phyloP scores from a whole-genome alignment of 2,329 filamentous ascomycete genomes.

The Calonectria pteridis region DNA sequence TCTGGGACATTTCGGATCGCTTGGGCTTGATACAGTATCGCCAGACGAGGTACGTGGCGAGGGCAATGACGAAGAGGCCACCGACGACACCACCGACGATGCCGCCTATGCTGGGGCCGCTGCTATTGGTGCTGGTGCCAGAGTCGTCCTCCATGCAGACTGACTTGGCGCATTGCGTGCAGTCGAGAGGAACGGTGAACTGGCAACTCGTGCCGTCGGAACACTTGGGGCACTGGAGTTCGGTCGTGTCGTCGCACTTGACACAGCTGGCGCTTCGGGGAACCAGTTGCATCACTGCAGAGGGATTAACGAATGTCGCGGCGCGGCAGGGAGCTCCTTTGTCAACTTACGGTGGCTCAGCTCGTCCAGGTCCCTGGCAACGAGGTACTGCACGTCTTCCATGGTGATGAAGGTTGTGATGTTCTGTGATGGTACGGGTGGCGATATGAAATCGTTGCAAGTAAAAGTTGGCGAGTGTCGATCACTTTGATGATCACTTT shows the following conservation, averaged over 20 bases:
- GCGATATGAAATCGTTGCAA: conserved; percentile 25
- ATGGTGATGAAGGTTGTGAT: conserved; percentile 24
- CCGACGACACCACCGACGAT: conserved; percentile 94
- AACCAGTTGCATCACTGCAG: conserved; percentile 50
- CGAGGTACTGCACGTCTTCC: conserved; percentile 37
- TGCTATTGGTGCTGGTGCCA: conserved; percentile 41
- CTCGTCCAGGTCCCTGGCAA: conserved; percentile 48
- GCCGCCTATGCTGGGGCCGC: conserved; percentile 79
- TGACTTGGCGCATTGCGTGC: conserved; percentile 60
- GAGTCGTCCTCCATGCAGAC: conserved; percentile 55
- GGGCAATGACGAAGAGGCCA: conserved; percentile 80
- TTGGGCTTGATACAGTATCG: conserved; percentile 87
- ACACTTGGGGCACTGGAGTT: conserved; percentile 61
- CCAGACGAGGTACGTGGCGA: conserved; percentile 85
- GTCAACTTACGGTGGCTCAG: conserved; percentile 47
- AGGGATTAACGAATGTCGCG: conserved; percentile 23
- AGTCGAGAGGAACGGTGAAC: conserved; percentile 59
- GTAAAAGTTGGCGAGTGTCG: conserved; percentile 31
- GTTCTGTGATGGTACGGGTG: conserved; percentile 3
- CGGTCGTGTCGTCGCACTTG: conserved; percentile 57
- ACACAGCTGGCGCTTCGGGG: conserved; percentile 59
- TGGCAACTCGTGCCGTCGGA: conserved; percentile 56
- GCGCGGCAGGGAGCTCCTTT: not conserved
- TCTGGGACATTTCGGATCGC: conserved; percentile 70
- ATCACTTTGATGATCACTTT: conserved; percentile 42